Conservation (phyloP, 2,329 filamentous ascomycete genomes). For the Orbilia ellipsospora region DNA sequence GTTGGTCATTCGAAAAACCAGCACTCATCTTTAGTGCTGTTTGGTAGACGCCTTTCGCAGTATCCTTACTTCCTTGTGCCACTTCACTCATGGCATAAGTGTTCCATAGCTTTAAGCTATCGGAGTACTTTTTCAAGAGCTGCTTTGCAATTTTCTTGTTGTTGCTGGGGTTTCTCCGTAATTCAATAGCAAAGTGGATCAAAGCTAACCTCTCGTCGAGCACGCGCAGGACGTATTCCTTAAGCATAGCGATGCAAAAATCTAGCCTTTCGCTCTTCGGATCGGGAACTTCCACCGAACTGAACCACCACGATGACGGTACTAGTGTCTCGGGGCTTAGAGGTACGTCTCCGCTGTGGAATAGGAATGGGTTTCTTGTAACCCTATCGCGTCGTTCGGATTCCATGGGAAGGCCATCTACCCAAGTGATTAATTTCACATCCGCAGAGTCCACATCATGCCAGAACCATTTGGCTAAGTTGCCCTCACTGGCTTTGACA, state of each 20-base stretch:
- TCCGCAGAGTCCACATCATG: slow-evolving; percentile 31
- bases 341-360: slow-evolving; percentile 62
- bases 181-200: slow-evolving; percentile 66
- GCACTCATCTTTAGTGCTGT: slow-evolving; percentile 73
- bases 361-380: slow-evolving; percentile 59
- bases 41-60: slow-evolving; percentile 73
- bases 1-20: slow-evolving; percentile 62
- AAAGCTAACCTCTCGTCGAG: slow-evolving; percentile 70
- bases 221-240: slow-evolving; percentile 56
- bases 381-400: slow-evolving; percentile 56
- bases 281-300: slow-evolving; percentile 61
- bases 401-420: slow-evolving; percentile 57
- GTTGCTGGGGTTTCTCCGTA: slow-evolving; percentile 58
- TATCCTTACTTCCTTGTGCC: slow-evolving; percentile 68
- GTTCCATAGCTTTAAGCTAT: slow-evolving; percentile 77
- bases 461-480: slow-evolving; percentile 58
- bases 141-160: slow-evolving; percentile 78
- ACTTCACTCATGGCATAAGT: slow-evolving; percentile 80
- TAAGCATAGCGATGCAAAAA: slow-evolving; percentile 38
- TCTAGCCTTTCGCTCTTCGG: slow-evolving; percentile 6
- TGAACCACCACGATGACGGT: slow-evolving; percentile 66
- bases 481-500: slow-evolving; percentile 45
- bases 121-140: slow-evolving; percentile 75
- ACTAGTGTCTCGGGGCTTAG: slow-evolving; percentile 70
- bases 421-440: slow-evolving; percentile 54